phyloP scores from a whole-genome alignment of 2,329 filamentous ascomycete genomes.

The Acephala macrosclerotiorum region DNA sequence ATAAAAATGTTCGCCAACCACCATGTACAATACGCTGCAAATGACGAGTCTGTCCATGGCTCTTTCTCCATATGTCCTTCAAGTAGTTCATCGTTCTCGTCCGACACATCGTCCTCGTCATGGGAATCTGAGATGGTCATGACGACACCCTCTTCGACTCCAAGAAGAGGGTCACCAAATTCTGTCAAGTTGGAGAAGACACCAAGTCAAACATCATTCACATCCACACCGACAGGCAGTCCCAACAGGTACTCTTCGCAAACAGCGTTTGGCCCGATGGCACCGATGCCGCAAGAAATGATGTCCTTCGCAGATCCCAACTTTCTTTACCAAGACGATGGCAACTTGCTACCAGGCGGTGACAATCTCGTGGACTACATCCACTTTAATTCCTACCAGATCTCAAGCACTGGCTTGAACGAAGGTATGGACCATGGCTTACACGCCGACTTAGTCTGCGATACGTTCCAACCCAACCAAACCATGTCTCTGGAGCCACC shows the following conservation, averaged over 20 bases:
- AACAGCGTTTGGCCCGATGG: slow-evolving; percentile 27
- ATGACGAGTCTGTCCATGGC: slow-evolving; percentile 20
- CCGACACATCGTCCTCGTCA: slow-evolving; percentile 23
- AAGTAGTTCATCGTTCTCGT: slow-evolving; percentile 26
- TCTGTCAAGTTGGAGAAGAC: slow-evolving; percentile 30
- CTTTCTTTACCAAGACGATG: slow-evolving; percentile 7
- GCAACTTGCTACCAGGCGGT: slow-evolving; percentile 1
- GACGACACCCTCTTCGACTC: slow-evolving; percentile 24
- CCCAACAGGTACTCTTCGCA: slow-evolving; percentile 20
- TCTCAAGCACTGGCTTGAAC: neutral
- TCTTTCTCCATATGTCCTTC: slow-evolving; percentile 14
- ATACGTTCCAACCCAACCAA: slow-evolving; percentile 20
- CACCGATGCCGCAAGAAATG: slow-evolving; percentile 30
- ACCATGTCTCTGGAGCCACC: slow-evolving; percentile 28
- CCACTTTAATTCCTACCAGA: slow-evolving; percentile 10
- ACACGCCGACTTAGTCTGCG: neutral
- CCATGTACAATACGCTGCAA: slow-evolving; percentile 15
- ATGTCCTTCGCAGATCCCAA: slow-evolving; percentile 26
- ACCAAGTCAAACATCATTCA: slow-evolving; percentile 19
- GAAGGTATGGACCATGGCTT: neutral
- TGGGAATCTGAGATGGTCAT: slow-evolving; percentile 20
- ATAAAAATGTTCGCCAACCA: slow-evolving; percentile 32
- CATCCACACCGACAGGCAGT: slow-evolving; percentile 13
- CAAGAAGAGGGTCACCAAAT: slow-evolving; percentile 19
- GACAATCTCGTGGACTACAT: slow-evolving; percentile 9